A percentile compares a stretch with the other conserved stretches of the same genome.
These are phyloP conservation scores for Neospora caninum DNA, from an alignment of 169 alveolate species.

Conservation along the genomic window DNA sequence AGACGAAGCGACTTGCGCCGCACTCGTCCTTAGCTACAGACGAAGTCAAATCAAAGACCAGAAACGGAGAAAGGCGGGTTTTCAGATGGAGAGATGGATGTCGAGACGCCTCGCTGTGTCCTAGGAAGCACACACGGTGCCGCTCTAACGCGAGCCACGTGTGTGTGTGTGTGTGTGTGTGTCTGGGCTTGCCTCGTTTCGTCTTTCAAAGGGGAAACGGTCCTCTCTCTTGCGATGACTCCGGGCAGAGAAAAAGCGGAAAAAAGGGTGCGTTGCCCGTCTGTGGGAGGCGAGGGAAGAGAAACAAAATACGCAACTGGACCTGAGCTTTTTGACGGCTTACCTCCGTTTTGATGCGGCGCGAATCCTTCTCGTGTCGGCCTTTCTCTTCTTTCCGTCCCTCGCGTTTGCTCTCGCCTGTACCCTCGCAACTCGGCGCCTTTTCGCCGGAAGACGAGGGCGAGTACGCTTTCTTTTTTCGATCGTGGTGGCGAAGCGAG, in stretches of 20 bases:
- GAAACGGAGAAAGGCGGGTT: neutral
- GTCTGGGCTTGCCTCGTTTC: too few species aligned
- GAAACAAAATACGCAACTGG: too few species aligned
- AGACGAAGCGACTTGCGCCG: conserved; percentile 22
- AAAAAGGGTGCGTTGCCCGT: too few species aligned
- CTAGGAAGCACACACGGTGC: neutral
- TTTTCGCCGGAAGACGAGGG: neutral
- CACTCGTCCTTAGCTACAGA: neutral
- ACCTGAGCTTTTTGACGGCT: too few species aligned
- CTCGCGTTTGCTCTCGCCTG: neutral
- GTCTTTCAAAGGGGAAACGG: too few species aligned
- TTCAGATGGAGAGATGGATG: neutral
- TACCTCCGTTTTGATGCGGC: neutral
- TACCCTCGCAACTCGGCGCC: neutral
- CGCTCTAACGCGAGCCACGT: neutral
- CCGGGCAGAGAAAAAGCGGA: too few species aligned
- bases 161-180: too few species aligned
- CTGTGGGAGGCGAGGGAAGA: too few species aligned
- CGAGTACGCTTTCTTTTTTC: neutral
- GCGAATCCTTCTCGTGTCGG: neutral
- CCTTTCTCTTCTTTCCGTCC: neutral
- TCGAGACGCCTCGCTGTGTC: too few species aligned
- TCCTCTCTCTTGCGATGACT: too few species aligned
- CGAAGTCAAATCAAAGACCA: neutral
- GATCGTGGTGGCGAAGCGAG: neutral